These are phyloP conservation scores for Xylaria hypoxylon DNA, from an alignment of 2,329 filamentous ascomycete genomes.

Conservation along the genomic window DNA sequence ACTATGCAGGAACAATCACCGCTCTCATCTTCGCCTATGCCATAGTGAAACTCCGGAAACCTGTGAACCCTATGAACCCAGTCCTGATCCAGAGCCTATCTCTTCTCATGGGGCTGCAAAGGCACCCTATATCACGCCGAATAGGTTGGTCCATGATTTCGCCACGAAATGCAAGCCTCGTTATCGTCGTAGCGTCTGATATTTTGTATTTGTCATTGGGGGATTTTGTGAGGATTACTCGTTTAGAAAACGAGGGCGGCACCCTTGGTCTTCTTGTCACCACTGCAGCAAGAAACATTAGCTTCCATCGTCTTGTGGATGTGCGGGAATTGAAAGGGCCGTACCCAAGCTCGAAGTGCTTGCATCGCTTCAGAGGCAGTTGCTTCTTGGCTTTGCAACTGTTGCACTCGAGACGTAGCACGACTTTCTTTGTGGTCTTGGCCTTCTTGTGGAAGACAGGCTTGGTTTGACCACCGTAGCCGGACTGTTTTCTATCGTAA, in stretches of 20 bases:
- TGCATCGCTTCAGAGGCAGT: conserved; percentile 99
- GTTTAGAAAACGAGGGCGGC: conserved; percentile 97
- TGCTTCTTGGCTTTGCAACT: conserved; percentile 98
- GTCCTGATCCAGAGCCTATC: conserved; percentile 36
- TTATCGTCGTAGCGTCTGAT: conserved; percentile 43
- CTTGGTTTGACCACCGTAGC: conserved; percentile 95
- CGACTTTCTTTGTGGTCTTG: conserved; percentile 99
- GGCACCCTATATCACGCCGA: conserved; percentile 29
- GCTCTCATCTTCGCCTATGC: conserved; percentile 38
- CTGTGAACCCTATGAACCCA: conserved; percentile 38
- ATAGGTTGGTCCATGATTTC: conserved; percentile 39
- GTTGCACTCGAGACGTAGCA: conserved; percentile 97
- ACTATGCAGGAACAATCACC: conserved; percentile 33
- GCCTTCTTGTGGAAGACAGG: conserved; percentile 99
- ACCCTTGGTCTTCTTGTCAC: conserved; percentile 99
- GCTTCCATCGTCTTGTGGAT: conserved; percentile 12
- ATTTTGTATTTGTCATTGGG: conserved; percentile 36
- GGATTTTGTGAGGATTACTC: conserved; percentile 19
- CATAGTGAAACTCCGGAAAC: conserved; percentile 41
- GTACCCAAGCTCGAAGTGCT: conserved; percentile 99
- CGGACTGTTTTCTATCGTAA: conserved; percentile 40
- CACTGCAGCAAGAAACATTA: conserved; percentile 69
- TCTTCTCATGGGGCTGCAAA: conserved; percentile 28
- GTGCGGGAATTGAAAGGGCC: neutral
- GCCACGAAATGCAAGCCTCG: conserved; percentile 40